Evolutionary conservation across 1,139 yeast species (phyloP).

Genomic region (Kurtzmaniella quercitrusa): DNA sequence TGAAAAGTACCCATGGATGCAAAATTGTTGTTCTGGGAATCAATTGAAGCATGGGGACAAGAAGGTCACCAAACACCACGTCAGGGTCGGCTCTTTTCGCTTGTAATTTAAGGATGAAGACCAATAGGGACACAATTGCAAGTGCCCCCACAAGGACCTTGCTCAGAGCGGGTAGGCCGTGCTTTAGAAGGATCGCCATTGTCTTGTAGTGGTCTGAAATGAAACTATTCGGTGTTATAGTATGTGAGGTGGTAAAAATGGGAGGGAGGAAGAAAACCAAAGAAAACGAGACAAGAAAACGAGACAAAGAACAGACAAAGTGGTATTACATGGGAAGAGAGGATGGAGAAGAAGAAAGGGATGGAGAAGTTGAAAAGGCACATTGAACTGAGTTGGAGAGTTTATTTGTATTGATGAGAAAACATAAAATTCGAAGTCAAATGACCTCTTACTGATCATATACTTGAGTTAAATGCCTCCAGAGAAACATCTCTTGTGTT

Average conservation of each 20-base stretch:
- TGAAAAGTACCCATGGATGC: constrained; percentile 74
- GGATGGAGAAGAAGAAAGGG: too few species aligned
- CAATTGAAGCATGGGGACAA: constrained; percentile 62
- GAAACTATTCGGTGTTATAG: background rate
- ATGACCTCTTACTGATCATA: too few species aligned
- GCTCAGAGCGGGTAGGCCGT: constrained; percentile 21
- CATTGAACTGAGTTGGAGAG: too few species aligned
- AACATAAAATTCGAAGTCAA: too few species aligned
- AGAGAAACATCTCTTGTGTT: too few species aligned
- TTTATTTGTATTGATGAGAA: too few species aligned
- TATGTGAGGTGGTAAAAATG: background rate
- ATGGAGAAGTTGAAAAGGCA: too few species aligned
- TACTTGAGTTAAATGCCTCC: too few species aligned
- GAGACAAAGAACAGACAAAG: too few species aligned
- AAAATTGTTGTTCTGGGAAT: constrained; percentile 58
- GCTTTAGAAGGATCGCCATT: constrained; percentile 1
- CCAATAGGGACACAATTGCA: constrained; percentile 18
- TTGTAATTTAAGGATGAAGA: constrained; percentile 27
- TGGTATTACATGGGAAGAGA: too few species aligned
- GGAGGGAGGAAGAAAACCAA: too few species aligned
- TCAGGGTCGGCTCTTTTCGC: constrained; percentile 40
- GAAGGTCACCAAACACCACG: constrained; percentile 31
- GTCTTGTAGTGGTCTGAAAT: background rate
- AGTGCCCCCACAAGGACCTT: constrained; percentile 25
- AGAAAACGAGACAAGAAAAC: too few species aligned